These are phyloP conservation scores for Fusarium sp. DNA, from an alignment of 2,329 filamentous ascomycete genomes.

Conservation along the genomic window DNA sequence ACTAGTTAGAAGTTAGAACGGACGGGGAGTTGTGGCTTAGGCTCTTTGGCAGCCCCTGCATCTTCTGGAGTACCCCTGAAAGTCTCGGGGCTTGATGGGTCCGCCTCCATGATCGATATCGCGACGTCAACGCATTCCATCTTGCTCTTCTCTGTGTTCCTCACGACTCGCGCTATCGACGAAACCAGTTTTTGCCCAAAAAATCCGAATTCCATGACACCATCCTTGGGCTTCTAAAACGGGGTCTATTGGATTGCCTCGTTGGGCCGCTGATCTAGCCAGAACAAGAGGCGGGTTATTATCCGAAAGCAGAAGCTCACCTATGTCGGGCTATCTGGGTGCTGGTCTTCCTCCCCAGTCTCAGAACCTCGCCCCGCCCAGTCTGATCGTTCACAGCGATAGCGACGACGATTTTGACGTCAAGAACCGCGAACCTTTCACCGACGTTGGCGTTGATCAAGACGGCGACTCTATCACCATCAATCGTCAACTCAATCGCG, in stretches of 20 bases:
- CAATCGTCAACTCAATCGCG: conserved; percentile 26
- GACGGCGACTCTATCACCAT: conserved; percentile 21
- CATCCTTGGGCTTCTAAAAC: conserved; percentile 5
- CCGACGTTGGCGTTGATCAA: conserved; percentile 15
- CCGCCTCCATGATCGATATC: conserved; percentile 29
- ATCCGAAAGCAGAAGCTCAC: conserved; percentile 32
- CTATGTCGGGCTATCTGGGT: conserved; percentile 37
- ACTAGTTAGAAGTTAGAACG: no score
- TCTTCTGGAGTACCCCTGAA: conserved; percentile 35
- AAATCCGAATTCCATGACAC: conserved; percentile 14
- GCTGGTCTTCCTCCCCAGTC: conserved; percentile 27
- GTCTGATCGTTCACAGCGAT: conserved; percentile 39
- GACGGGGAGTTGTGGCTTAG: conserved; percentile 32
- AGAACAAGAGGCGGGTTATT: conserved; percentile 27
- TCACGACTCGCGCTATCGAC: conserved; percentile 26
- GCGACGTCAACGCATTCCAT: conserved; percentile 37
- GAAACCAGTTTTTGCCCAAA: conserved; percentile 25
- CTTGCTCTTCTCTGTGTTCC: conserved; percentile 4
- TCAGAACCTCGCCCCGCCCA: conserved; percentile 40
- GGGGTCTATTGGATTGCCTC: conserved; percentile 1
- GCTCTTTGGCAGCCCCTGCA: conserved; percentile 28
- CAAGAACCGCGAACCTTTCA: conserved; percentile 5
- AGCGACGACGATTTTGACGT: conserved; percentile 28
- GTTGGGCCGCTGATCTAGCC: conserved; percentile 13
- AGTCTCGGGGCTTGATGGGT: conserved; percentile 1